A percentile compares a stretch with the other conserved stretches of the same genome.
Conservation (phyloP, 176 grass and related monocot genomes). For the Triticum monococcum region DNA sequence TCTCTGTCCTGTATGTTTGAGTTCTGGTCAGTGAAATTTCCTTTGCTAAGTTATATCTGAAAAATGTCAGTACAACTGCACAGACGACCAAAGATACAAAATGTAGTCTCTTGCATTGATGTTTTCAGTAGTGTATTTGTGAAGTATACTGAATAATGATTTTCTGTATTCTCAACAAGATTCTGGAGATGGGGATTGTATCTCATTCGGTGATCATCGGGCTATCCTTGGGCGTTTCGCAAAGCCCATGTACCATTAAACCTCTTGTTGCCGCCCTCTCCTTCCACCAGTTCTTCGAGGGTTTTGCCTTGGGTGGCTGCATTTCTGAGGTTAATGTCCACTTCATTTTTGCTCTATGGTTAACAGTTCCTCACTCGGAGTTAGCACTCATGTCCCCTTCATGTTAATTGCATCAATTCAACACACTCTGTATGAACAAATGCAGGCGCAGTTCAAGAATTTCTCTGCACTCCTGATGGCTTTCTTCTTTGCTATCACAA, state of each 20-base stretch:
- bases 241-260: conserved; percentile 71
- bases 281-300: conserved; percentile 92
- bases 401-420: neutral
- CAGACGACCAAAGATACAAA: too few species aligned
- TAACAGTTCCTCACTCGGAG: neutral
- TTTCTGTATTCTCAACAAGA: conserved; percentile 36
- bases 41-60: neutral
- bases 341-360: neutral
- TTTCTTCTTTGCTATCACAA: conserved; percentile 72
- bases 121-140: too few species aligned
- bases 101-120: too few species aligned
- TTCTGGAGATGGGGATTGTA: conserved; percentile 87
- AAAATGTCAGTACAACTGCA: neutral
- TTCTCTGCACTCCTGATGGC: conserved; percentile 56
- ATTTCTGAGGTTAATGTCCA: conserved; percentile 57
- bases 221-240: conserved; percentile 71
- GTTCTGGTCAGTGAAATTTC: neutral
- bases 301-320: conserved; percentile 85
- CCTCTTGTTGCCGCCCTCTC: conserved; percentile 73
- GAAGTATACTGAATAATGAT: neutral
- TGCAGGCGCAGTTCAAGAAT: conserved; percentile 70
- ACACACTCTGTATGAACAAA: neutral
- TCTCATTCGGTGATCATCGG: conserved; percentile 86
- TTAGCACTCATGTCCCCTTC: neutral
- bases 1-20: neutral